A percentile compares a stretch with the other conserved stretches of the same genome.
Conservation (phyloP, 495 filamentous ascomycete species). For the Aspergillus mulundensis region DNA sequence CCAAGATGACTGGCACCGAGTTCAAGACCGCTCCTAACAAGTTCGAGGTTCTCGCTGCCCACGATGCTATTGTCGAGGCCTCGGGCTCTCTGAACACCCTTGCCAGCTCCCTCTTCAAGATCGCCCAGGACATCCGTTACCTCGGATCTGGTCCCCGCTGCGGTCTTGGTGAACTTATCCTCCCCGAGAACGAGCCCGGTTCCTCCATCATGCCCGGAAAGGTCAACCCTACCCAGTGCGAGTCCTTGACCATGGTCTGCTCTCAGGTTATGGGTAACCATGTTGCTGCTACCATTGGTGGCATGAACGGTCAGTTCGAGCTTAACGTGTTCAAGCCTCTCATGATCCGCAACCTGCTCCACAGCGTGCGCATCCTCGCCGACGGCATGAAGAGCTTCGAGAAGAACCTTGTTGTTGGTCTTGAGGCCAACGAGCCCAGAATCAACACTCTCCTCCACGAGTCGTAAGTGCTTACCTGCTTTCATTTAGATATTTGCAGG, state of each 20-base stretch:
- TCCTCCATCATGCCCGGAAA: constrained; percentile 98
- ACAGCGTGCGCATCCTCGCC: constrained; percentile 78
- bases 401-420: constrained; percentile 82
- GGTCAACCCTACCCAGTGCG: constrained; percentile 98
- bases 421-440: constrained; percentile 88
- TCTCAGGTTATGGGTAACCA: constrained; percentile 98
- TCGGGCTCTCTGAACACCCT: constrained; percentile 91
- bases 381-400: constrained; percentile 95
- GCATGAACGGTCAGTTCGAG: constrained; percentile 98
- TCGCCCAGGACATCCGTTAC: constrained; percentile 96
- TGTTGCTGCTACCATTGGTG: constrained; percentile 82
- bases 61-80: constrained; percentile 94
- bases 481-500: background rate
- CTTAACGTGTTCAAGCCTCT: constrained; percentile 99
- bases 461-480: constrained; percentile 43
- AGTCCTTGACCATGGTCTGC: constrained; percentile 96
- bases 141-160: constrained; percentile 94
- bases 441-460: constrained; percentile 87
- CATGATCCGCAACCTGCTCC: constrained; percentile 89
- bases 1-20: constrained; percentile 82
- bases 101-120: constrained; percentile 91
- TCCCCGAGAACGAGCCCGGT: constrained; percentile 97
- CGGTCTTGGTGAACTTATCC: constrained; percentile 84
- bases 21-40: constrained; percentile 99
- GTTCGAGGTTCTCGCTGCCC: constrained; percentile 96